Base-by-base conservation (phyloP, 768 basidiomycete genomes). In the Termitomyces sp. region DNA sequence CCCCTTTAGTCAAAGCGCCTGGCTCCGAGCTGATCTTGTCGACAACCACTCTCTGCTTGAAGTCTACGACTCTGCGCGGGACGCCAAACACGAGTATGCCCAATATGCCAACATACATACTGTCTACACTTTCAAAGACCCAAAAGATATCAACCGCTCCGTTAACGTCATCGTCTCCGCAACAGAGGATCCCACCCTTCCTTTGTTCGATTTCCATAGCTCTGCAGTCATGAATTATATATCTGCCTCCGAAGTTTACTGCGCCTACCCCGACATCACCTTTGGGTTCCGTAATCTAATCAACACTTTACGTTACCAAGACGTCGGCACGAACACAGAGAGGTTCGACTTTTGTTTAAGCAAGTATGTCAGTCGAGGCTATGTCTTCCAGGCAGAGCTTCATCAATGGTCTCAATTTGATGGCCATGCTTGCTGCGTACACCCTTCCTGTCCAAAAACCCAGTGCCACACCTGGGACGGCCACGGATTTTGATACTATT, bases 131-230 rank as follows among this genome's bases (percentile, higher is more conserved):
- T 28, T 28, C 28, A 28, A 28, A 28, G 2, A 28, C 28, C 4
- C 28, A 28, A n/a, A n/a, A n/a, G n/a, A n/a, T n/a, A n/a, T n/a
- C n/a, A n/a, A n/a, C n/a, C 28, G 11, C 2, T 13, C 6, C 2
- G 38, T 39, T 2, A 39, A 39, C 38, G 9, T 39, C 38, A 36
- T 36, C 11, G 35, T 36, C 1, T 36, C 35, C 8, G 5, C 35
- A 8, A 9, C 35, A 67, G 68, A 48, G 63, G 6, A 68, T 69
- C 0, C 20, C 4, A 20, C 7, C 6, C 46, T 2, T 2, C 39
- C 39, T 0, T 9, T 39, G 1, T 39, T 39, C 18, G 40, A 42
- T n/a, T 42, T 42, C 40, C 16, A 42, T 6, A 42, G 40, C 18
- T 4, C 44, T 0, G 3, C 7, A 1, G 20, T 44, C 7, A 44